Percentiles rank a stretch among this genome's conserved stretches.
phyloP scores from a whole-genome alignment of 371 early-diverging fungal species.

The Mortierella sp. region DNA sequence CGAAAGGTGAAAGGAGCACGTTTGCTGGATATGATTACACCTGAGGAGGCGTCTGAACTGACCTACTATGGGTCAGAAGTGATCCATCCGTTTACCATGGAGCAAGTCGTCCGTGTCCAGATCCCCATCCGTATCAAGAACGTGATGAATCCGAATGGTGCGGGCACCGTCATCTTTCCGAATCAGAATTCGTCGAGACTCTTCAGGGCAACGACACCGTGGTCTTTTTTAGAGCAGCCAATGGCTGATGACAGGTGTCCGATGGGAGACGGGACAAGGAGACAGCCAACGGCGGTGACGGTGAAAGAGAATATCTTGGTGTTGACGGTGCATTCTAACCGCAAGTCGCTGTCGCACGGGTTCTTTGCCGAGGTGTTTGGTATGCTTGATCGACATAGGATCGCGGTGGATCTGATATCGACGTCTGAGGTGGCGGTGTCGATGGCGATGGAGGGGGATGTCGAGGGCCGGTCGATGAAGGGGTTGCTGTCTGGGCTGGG shows the following conservation, averaged over 20 bases:
- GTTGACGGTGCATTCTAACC: conserved; percentile 95
- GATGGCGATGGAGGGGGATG: conserved; percentile 89
- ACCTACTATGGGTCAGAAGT: conserved; percentile 98
- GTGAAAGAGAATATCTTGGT: conserved; percentile 95
- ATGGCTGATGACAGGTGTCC: conserved; percentile 69
- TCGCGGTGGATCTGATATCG: conserved; percentile 96
- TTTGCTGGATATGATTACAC: conserved; percentile 91
- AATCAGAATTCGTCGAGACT: conserved; percentile 56
- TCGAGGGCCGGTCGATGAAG: conserved; percentile 73
- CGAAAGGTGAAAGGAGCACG: conserved; percentile 94
- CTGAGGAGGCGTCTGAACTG: conserved; percentile 98
- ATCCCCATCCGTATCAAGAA: conserved; percentile 99
- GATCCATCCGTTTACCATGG: conserved; percentile 99
- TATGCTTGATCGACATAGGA: conserved; percentile 87
- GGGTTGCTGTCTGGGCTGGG: conserved; percentile 78
- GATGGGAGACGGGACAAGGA: conserved; percentile 68
- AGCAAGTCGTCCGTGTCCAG: conserved; percentile 93
- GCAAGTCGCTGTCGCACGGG: conserved; percentile 94
- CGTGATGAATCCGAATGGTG: conserved; percentile 91
- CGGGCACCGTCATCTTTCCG: conserved; percentile 95
- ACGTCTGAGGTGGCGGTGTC: conserved; percentile 97
- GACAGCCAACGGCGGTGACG: conserved; percentile 96
- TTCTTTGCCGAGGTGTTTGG: conserved; percentile 96
- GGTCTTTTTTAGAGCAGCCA: conserved; percentile 76
- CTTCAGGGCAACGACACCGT: conserved; percentile 66